Evolutionary conservation across 2,329 filamentous ascomycete species (phyloP), one percentile per base, ranked within the genome.

Genomic region (Colletotrichum chrysophilum): DNA sequence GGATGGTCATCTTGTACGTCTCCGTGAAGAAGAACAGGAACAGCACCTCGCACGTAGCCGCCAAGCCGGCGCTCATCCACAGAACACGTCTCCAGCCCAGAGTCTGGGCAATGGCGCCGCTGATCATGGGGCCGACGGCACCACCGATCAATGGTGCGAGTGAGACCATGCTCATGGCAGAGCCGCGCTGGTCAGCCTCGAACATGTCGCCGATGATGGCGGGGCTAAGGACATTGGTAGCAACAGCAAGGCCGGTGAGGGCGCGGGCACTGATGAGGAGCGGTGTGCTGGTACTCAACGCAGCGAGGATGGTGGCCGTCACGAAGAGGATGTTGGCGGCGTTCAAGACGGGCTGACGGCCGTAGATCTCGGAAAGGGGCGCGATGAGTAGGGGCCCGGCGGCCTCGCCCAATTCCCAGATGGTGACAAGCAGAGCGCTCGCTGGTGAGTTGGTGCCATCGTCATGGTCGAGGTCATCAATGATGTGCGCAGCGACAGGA

Each of bases 361-460:
- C 91, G 77, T 89, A 88, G 13, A 91, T 83, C 82, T 94, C 93
- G 8, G 89, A 92, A 7, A 93, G 81, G 0, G 93, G 92, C 12
- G 91, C 92, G 79, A 92, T 90, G 36, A 93, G 82, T 2, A 90
- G 82, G 1, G 92, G 91, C 0, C 91, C 92, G 8, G 91, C 88
- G 3, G 90, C 90, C 78, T 93, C 91, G 76, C 93, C 93, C 0
- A 94, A 88, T 75, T 95, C 90, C 87, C 93, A 93, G 75, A 94
- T 91, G 1, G 93, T 94, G 10, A 95, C 91, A 70, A 95, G 91
- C 60, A 96, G 85, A 52, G 90, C 88, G 78, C 85, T 87, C 18
- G 89, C 85, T 0, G 88, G 87, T 72, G 87, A 87, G 81, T 84
- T 85, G 4, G 71, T 12, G 32, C 83, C 79, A 12, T 80, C 77